Evolutionary conservation across 2,329 filamentous ascomycete species (phyloP), one percentile per base, ranked within the genome.

Genomic region (Helotiales sp.): DNA sequence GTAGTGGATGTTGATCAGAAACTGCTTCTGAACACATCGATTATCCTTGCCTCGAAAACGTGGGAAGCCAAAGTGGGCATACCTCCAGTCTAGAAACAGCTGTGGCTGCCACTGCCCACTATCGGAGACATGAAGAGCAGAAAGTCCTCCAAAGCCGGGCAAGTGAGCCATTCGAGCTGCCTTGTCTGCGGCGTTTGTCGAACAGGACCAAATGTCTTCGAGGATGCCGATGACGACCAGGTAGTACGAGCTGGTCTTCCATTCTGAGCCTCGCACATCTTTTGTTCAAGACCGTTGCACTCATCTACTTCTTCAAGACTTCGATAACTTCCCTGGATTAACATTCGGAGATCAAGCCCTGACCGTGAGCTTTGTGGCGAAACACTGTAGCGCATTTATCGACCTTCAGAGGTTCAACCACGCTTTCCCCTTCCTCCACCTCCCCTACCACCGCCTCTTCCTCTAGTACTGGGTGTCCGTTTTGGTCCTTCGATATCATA

Each of bases 401-500:
- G 20, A n/a, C 13, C 20, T 20, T 20, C n/a, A 6, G 30, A 22
- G 26, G 6, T 30, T 55, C 67, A 40, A 60, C 69, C 63, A 47
- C 72, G 61, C 45, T 67, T 72, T 22, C 69, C 67, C 65, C 65
- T 70, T n/a, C 69, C 73, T 63, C 73, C 72, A 74, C 69, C 76
- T 69, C 73, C 72, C 74, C 69, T 71, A 70, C 71, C 70, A 72
- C 69, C 70, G 63, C 71, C 75, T 10, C 81, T 76, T 64, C 77
- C 76, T 64, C 66, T 75, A 5, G 74, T 70, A 6, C 75, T 71
- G 43, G 69, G 69, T 45, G 75, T 69, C 62, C 77, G 80, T 55
- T 80, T 79, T 11, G 78, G 75, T 0, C 89, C 88, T 74, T 91
- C 86, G 69, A 96, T 93, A 64, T 85, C 86, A 72, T 81, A 83